Evolutionary conservation across 768 basidiomycete species (phyloP).

Genomic region (Crassisporium funariophilum): DNA sequence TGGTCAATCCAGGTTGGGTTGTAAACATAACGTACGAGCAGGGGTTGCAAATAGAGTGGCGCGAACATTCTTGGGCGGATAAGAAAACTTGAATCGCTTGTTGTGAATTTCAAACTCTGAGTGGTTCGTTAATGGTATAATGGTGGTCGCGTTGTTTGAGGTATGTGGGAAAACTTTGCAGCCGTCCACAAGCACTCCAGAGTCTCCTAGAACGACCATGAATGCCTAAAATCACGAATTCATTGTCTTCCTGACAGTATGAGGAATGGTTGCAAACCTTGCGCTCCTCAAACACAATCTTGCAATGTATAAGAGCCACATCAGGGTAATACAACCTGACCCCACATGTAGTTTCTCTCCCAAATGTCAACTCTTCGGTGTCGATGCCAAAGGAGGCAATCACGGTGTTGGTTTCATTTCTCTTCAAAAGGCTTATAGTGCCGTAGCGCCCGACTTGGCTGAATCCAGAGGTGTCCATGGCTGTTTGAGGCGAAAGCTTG

Average conservation of each 20-base stretch:
- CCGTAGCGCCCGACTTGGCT: constrained; percentile 67
- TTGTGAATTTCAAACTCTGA: constrained; percentile 68
- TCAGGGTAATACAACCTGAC: constrained; percentile 71
- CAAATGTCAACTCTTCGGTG: constrained; percentile 66
- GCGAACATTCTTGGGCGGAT: constrained; percentile 74
- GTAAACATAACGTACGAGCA: constrained; percentile 33
- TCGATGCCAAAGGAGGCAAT: constrained; percentile 77
- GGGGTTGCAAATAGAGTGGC: constrained; percentile 53
- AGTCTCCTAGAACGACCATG: constrained; percentile 58
- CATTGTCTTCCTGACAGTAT: neutral
- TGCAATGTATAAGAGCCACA: constrained; percentile 66
- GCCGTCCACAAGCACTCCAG: constrained; percentile 63
- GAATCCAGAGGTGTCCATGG: constrained; percentile 44
- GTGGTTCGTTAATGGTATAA: constrained; percentile 65
- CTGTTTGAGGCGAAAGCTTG: too few relatives aligned
- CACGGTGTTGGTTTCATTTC: constrained; percentile 22
- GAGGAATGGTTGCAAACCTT: constrained; percentile 43
- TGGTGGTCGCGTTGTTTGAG: constrained; percentile 39
- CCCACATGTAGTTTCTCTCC: constrained; percentile 62
- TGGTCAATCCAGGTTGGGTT: neutral
- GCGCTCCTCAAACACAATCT: constrained; percentile 64
- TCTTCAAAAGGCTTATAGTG: constrained; percentile 63
- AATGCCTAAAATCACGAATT: constrained; percentile 53
- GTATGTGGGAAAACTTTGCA: constrained; percentile 56
- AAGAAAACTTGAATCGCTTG: constrained; percentile 72